A percentile compares a stretch with the other conserved stretches of the same genome.
These are phyloP conservation scores for Helenozyma baotianmanensis DNA, from an alignment of 805 yeast genomes.

Conservation along the genomic window DNA sequence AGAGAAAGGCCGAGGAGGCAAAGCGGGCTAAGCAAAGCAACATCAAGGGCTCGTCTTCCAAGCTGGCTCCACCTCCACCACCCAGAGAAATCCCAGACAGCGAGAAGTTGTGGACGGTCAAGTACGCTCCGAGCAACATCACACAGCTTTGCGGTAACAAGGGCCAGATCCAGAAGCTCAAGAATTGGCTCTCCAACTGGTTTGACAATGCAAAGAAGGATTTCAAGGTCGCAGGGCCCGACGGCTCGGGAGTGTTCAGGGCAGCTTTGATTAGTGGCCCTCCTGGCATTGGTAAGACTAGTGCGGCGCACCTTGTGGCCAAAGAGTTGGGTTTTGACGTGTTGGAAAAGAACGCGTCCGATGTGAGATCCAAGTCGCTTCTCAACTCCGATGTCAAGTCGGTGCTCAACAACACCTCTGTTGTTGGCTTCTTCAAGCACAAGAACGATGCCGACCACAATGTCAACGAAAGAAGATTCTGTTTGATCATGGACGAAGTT, in stretches of 20 bases:
- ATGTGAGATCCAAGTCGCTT: conserved; percentile 80
- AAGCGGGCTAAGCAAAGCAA: conserved; percentile 20
- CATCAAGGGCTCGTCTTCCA: neutral
- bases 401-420: conserved; percentile 75
- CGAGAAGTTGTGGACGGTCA: conserved; percentile 86
- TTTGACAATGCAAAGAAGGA: conserved; percentile 49
- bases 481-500: conserved; percentile 95
- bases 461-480: conserved; percentile 54
- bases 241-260: conserved; percentile 65
- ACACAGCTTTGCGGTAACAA: conserved; percentile 82
- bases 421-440: conserved; percentile 66
- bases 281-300: conserved; percentile 83
- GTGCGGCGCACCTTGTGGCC: conserved; percentile 75
- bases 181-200: conserved; percentile 79
- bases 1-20: conserved; percentile 31
- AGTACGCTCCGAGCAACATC: conserved; percentile 77
- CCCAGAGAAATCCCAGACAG: conserved; percentile 39
- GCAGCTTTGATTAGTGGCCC: conserved; percentile 88
- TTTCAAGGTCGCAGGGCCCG: conserved; percentile 54
- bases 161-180: conserved; percentile 60
- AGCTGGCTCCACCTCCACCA: conserved; percentile 12
- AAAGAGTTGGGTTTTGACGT: conserved; percentile 66
- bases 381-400: conserved; percentile 65
- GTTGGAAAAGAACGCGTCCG: conserved; percentile 79
- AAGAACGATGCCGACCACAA: conserved; percentile 22